phyloP scores from a whole-genome alignment of 108 stramenopile species.

The Nitzschia putrida region DNA sequence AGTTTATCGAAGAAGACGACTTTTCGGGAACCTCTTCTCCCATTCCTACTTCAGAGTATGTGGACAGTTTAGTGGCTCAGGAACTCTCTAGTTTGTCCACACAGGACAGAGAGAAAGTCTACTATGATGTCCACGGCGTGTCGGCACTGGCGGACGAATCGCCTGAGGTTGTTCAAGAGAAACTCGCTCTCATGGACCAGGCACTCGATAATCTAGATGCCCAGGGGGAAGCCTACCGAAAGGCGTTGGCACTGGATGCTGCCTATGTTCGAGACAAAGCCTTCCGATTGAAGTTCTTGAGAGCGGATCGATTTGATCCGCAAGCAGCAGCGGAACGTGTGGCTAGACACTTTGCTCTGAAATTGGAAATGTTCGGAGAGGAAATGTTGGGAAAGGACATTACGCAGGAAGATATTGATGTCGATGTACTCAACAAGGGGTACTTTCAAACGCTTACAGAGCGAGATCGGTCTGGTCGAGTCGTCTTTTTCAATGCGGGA shows the following conservation, averaged over 20 bases:
- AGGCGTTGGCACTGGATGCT: slow-evolving; percentile 1
- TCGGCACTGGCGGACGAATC: slow-evolving; percentile 16
- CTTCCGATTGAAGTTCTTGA: slow-evolving; percentile 43
- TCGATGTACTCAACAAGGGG: slow-evolving; percentile 13
- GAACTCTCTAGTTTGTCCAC: background rate
- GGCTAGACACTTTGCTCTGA: slow-evolving; percentile 36
- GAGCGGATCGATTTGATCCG: slow-evolving; percentile 40
- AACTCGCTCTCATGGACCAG: slow-evolving; percentile 10
- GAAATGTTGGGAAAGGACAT: slow-evolving; percentile 26
- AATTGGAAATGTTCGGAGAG: slow-evolving; percentile 45
- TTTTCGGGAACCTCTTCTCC: too few species aligned
- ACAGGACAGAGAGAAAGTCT: slow-evolving; percentile 11
- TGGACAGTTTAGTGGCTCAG: background rate
- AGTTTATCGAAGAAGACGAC: too few species aligned
- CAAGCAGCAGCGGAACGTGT: slow-evolving; percentile 28
- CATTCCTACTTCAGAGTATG: too few species aligned
- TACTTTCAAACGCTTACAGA: slow-evolving; percentile 1
- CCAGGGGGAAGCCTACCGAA: background rate
- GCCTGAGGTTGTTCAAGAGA: slow-evolving; percentile 12
- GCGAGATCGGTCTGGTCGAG: slow-evolving; percentile 24
- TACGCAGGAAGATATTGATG: slow-evolving; percentile 20
- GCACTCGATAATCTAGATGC: slow-evolving; percentile 1
- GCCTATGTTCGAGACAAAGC: slow-evolving; percentile 23
- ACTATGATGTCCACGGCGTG: slow-evolving; percentile 38
- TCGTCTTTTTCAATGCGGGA: background rate